Conservation (phyloP, 371 early-diverging fungal genomes). For the Mucor mucedo region DNA sequence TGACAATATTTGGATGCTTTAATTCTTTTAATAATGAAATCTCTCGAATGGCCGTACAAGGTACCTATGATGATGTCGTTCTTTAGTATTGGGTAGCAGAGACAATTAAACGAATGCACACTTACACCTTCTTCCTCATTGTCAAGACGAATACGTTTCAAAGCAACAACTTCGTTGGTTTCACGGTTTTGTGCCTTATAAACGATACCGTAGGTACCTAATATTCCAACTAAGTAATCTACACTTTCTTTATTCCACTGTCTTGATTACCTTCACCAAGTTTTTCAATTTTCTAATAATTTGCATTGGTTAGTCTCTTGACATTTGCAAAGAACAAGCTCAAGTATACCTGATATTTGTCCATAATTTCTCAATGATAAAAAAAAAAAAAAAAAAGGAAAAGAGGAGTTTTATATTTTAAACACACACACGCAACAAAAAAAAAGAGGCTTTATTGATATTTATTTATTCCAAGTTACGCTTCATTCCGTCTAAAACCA, state of each 20-base stretch:
- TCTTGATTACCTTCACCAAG: conserved; percentile 78
- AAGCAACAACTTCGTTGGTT: conserved; percentile 94
- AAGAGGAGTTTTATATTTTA: neutral
- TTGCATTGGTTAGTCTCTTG: neutral
- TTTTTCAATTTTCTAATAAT: conserved; percentile 87
- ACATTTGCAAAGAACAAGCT: neutral
- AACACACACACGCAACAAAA: neutral
- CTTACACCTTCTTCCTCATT: conserved; percentile 93
- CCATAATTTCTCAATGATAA: conserved; percentile 52
- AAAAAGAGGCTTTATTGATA: neutral
- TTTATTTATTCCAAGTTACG: conserved; percentile 10
- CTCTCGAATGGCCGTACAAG: conserved; percentile 98
- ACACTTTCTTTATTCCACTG: neutral
- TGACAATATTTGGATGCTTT: conserved; percentile 95
- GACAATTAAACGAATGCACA: neutral
- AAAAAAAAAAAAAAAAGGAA: conserved; percentile 15
- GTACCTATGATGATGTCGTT: conserved; percentile 61
- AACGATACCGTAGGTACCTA: conserved; percentile 95
- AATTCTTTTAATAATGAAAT: conserved; percentile 96
- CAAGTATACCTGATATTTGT: conserved; percentile 75
- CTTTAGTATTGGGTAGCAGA: neutral
- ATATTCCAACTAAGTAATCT: neutral
- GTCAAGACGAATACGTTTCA: conserved; percentile 97
- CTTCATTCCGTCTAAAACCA: conserved; percentile 45
- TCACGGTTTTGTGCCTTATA: conserved; percentile 96